A percentile compares a stretch with the other conserved stretches of the same genome.
Conservation (phyloP, 176 grass and related monocot genomes). For the Phyllostachys edulis region DNA sequence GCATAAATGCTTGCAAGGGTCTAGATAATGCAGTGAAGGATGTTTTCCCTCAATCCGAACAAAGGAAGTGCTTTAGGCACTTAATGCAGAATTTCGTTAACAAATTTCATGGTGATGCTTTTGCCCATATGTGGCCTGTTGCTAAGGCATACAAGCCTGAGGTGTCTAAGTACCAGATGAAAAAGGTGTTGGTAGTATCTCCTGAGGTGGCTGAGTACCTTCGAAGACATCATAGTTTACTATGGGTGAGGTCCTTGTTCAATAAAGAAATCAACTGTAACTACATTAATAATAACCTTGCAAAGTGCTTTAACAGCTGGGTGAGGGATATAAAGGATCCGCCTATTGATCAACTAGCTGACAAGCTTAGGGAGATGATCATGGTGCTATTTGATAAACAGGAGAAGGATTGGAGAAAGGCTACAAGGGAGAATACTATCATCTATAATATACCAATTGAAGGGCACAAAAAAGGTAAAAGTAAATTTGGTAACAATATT, state of each 20-base stretch:
- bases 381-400: neutral
- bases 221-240: neutral
- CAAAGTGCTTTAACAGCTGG: neutral
- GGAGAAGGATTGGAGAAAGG: neutral
- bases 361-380: neutral
- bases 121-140: neutral
- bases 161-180: neutral
- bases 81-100: neutral
- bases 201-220: neutral
- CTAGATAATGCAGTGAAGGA: neutral
- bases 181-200: neutral
- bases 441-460: neutral
- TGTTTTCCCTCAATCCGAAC: neutral
- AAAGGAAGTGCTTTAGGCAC: neutral
- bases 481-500: too few species aligned
- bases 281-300: neutral
- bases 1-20: neutral
- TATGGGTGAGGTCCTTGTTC: neutral
- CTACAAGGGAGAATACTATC: neutral
- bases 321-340: neutral
- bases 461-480: neutral
- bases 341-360: neutral
- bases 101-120: neutral
- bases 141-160: neutral
- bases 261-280: neutral